These are phyloP conservation scores for Gynandropsis gynandra DNA, from an alignment of 345 rosid genomes.

Conservation along the genomic window DNA sequence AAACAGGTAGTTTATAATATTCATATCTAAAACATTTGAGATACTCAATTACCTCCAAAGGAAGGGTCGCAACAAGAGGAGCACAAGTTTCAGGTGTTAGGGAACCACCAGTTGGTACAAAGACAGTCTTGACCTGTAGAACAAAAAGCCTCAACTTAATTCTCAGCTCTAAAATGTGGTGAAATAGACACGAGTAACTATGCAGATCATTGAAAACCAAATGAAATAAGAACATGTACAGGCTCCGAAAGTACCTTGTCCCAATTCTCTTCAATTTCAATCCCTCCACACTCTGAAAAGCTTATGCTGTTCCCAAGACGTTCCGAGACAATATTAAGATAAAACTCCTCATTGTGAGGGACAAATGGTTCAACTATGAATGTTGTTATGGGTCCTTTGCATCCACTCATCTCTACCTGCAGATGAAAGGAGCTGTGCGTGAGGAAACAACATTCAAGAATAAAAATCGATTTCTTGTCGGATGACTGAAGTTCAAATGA, in stretches of 20 bases:
- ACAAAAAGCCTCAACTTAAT: background rate
- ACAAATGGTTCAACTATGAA: constrained; percentile 91
- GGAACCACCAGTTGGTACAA: constrained; percentile 59
- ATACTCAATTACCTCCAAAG: constrained; percentile 61
- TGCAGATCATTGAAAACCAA: background rate
- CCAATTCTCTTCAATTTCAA: constrained; percentile 98
- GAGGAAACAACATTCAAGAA: constrained; percentile 2
- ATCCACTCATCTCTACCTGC: constrained; percentile 93
- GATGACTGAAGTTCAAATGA: background rate
- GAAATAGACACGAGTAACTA: background rate
- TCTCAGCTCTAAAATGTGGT: constrained; percentile 5
- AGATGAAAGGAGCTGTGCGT: background rate
- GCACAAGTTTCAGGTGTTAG: constrained; percentile 67
- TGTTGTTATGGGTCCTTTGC: constrained; percentile 92
- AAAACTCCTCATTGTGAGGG: constrained; percentile 85
- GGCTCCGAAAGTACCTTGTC: constrained; percentile 53
- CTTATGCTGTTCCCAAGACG: constrained; percentile 87
- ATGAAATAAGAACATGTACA: background rate
- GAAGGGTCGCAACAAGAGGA: constrained; percentile 90
- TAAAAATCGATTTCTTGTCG: background rate
- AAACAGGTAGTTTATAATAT: background rate
- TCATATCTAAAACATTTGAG: background rate
- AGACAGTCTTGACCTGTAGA: constrained; percentile 73
- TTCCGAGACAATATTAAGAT: constrained; percentile 83
- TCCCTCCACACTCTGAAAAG: constrained; percentile 96